Conservation (phyloP, 129 eudicot species). For the Silybum marianum region DNA sequence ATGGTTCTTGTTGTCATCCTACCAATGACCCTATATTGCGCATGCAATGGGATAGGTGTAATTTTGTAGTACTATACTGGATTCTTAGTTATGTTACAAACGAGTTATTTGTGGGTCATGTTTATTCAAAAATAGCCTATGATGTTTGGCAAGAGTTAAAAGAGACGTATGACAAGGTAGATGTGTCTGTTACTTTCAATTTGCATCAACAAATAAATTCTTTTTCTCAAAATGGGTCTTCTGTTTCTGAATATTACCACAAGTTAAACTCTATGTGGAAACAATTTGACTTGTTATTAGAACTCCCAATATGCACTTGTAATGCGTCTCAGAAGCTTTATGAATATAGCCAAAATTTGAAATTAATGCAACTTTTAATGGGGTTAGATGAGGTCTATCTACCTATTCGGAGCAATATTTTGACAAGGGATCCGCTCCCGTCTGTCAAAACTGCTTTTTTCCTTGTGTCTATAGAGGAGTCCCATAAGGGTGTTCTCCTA, state of each 20-base stretch:
- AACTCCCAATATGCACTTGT: neutral
- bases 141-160: no score
- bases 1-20: no score
- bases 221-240: neutral
- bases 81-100: no score
- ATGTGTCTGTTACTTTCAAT: neutral
- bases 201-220: neutral
- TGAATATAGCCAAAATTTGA: no score
- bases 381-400: neutral
- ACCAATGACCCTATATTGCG: no score
- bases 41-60: no score
- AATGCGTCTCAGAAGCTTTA: neutral
- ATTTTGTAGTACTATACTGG: no score
- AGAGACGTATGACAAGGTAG: neutral
- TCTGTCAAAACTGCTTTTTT: neutral
- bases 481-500: neutral
- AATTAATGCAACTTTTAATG: neutral
- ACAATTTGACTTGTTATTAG: neutral
- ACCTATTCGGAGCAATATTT: neutral
- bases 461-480: neutral
- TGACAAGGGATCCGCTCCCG: neutral
- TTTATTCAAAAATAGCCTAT: no score
- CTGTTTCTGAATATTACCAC: neutral
- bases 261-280: neutral
- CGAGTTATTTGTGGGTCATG: no score